Evolutionary conservation across 1,284 basidiomycete species (phyloP), one percentile per base, ranked within the genome.

Genomic region (Tilletia caries): DNA sequence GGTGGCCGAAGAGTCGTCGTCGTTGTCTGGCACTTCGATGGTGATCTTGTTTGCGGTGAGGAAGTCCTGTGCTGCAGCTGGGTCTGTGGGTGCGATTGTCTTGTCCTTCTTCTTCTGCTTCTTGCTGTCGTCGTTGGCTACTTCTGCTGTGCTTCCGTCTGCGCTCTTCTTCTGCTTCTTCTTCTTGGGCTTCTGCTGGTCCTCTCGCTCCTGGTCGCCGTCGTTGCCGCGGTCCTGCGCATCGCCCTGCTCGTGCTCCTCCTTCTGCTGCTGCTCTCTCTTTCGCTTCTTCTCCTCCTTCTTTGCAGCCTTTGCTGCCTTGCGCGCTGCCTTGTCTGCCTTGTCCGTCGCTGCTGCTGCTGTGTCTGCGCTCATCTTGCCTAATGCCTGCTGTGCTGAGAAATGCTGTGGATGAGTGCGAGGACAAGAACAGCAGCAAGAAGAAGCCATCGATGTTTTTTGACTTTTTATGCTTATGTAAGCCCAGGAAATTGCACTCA

Each of bases 61-160:
- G 69, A 78, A 83, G 0, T 76, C 80, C 12, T 73, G 72, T 6
- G 80, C 80, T 10, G 79, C 80, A 1, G 44, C 67, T 15, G 76
- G 66, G 41, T 73, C 86, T 85, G 83, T 89, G 66, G 74, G 87
- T 3, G 83, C 69, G 3, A 85, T 70, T 2, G 69, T 33, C 23
- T 67, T 43, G 25, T 33, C 27, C 41, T 37, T 64, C 15, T 13
- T 50, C 23, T 50, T 62, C 48, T 23, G 41, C 69, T 76, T 73
- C 67, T 74, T 73, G 58, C 20, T 78, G 8, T 77, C 79, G 67
- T 78, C 79, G 1, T 37, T 20, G 6, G 15, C 15, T 27, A 13
- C 48, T 33, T 50, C 25, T 67, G 46, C 66, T 3, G 46, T 13
- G n/a, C n/a, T n/a, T n/a, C 20, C 48, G 58, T 29, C 46, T 18